phyloP scores from a whole-genome alignment of 139 green algal species.

The Pseudopediastrum boryanum region DNA sequence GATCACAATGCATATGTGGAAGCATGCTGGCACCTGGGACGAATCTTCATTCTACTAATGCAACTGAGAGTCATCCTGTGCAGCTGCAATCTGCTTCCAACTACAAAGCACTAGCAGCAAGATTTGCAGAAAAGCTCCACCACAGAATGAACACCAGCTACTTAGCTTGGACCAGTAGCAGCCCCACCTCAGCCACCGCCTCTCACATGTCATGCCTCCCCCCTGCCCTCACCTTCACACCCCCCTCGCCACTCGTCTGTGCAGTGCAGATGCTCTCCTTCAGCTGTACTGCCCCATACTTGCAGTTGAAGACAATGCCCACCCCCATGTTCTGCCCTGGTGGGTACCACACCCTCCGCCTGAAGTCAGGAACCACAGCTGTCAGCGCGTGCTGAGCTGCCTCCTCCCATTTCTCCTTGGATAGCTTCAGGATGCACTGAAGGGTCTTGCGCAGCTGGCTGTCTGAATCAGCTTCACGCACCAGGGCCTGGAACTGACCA shows the following conservation, averaged over 20 bases:
- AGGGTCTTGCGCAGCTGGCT: slow-evolving; percentile 50
- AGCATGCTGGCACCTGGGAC: too few species aligned
- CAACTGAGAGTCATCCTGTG: too few species aligned
- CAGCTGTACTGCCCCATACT: neutral
- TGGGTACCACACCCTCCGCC: slow-evolving; percentile 17
- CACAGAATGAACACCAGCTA: too few species aligned
- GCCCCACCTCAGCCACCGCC: too few species aligned
- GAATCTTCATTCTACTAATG: too few species aligned
- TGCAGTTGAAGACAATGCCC: slow-evolving; percentile 7
- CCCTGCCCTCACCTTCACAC: slow-evolving; percentile 13
- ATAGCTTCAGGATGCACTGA: slow-evolving; percentile 44
- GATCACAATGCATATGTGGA: too few species aligned
- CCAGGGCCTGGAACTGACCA: neutral
- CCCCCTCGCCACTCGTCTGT: neutral
- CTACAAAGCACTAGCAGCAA: too few species aligned
- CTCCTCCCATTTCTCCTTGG: slow-evolving; percentile 29
- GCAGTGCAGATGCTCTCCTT: neutral
- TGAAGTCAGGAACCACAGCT: slow-evolving; percentile 27
- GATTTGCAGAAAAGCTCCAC: too few species aligned
- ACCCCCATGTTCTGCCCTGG: neutral
- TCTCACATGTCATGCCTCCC: too few species aligned
- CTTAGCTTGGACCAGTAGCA: too few species aligned
- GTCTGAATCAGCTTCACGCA: neutral
- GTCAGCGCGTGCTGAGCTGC: slow-evolving; percentile 16
- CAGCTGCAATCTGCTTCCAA: too few species aligned